Base-by-base conservation (phyloP, 2,329 filamentous ascomycete species). In the Curvularia hawaiiensis region DNA sequence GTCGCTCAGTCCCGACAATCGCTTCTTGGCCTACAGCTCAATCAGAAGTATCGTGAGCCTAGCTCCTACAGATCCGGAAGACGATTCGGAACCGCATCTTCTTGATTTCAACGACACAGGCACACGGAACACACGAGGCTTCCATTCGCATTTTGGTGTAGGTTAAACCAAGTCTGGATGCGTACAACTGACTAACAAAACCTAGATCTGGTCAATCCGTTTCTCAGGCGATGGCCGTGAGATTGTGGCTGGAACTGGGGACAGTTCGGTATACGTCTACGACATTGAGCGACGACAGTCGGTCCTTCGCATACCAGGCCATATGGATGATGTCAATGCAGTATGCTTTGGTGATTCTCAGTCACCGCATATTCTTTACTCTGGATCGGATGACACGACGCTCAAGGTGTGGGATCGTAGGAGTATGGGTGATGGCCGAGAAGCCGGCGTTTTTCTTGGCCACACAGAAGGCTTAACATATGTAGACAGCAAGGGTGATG, bases 351-450 rank as follows among this genome's bases (percentile, higher is more conserved):
- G 92, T 1, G 93, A 98, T 76, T 88, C 88, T 59, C 85, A 85
- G 30, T 96, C 91, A 0, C 94, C 95, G 1, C 93, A 99, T 73
- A 94, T 98, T 59, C 82, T 99, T 3, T 98, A 97, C 78, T 97
- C 93, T 0, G 95, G 95, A 20, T 97, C 92, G 0, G 95, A 99
- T 71, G 95, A 99, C 72, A 89, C 90, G 2, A 96, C 92, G 0
- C 85, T 98, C 68, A 96, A 97, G 71, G 92, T 99, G 2, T 99
- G 95, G 95, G 95, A 99, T 72, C 86, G 94, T 47, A 85, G 95
- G 49, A 85, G 83, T 35, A 83, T 89, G 80, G 84, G 82, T 24
- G 79, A 86, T 60, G 83, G 85, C 31, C 81, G 86, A 47, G 85
- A 85, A 70, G 86, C 86, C 2, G 86, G 86, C 9, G 85, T 86